Conservation (phyloP, 2,329 filamentous ascomycete species). For the Nigrograna mackinnonii region DNA sequence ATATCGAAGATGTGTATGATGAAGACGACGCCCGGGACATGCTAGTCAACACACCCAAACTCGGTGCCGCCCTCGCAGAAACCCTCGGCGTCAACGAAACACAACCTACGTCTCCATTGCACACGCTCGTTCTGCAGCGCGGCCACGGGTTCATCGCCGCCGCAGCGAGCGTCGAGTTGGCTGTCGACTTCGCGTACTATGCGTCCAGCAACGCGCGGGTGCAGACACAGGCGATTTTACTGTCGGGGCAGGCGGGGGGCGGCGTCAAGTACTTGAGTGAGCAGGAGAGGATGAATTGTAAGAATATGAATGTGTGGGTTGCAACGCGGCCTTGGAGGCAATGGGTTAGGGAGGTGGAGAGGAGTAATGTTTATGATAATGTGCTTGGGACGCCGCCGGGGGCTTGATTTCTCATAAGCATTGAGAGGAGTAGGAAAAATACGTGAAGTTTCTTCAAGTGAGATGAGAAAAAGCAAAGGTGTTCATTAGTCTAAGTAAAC, state of each 20-base stretch:
- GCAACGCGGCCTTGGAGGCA: slow-evolving; percentile 42
- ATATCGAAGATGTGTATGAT: slow-evolving; percentile 20
- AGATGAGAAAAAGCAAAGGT: too few species aligned
- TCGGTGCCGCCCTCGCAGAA: slow-evolving; percentile 24
- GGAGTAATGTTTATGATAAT: slow-evolving; percentile 36
- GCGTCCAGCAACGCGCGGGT: slow-evolving; percentile 37
- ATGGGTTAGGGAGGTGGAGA: slow-evolving; percentile 42
- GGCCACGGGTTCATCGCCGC: slow-evolving; percentile 46
- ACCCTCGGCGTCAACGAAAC: slow-evolving; percentile 21
- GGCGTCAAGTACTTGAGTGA: slow-evolving; percentile 29
- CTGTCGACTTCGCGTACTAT: slow-evolving; percentile 43
- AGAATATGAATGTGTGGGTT: slow-evolving; percentile 32
- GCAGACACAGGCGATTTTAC: slow-evolving; percentile 35
- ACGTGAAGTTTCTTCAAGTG: too few species aligned
- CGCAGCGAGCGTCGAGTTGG: slow-evolving; percentile 38
- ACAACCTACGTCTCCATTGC: slow-evolving; percentile 20
- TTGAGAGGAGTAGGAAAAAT: too few species aligned
- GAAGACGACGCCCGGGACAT: slow-evolving; percentile 20
- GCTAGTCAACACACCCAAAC: slow-evolving; percentile 20
- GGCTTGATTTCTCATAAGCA: background rate
- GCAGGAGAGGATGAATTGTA: slow-evolving; percentile 37
- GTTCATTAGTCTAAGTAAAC: too few species aligned
- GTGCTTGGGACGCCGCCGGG: slow-evolving; percentile 19
- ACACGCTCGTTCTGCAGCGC: slow-evolving; percentile 39
- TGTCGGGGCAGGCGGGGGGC: slow-evolving; percentile 22